Conservation (phyloP, 2,329 filamentous ascomycete genomes). For the Chaetomium strumarium region DNA sequence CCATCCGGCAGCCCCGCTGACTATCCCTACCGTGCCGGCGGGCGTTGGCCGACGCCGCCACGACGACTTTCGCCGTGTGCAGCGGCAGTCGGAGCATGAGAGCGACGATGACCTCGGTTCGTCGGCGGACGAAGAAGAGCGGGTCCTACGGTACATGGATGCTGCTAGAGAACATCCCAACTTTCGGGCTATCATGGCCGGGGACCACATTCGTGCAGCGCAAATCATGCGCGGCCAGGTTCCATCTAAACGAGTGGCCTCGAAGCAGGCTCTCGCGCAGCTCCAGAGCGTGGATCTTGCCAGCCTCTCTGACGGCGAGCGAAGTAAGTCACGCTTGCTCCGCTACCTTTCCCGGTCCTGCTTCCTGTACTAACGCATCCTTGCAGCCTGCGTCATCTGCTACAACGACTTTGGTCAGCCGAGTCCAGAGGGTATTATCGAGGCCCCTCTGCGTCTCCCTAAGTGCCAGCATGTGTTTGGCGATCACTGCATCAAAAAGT, state of each 20-base stretch:
- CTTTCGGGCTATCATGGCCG: conserved; percentile 23
- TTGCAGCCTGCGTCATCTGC: conserved; percentile 55
- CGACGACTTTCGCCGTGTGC: not conserved
- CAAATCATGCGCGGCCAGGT: conserved; percentile 43
- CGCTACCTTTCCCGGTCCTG: conserved; percentile 1
- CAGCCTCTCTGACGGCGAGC: conserved; percentile 41
- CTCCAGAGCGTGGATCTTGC: conserved; percentile 42
- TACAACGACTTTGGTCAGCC: conserved; percentile 55
- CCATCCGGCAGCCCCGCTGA: not conserved
- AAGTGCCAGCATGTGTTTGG: conserved; percentile 61
- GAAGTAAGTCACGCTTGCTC: conserved; percentile 35
- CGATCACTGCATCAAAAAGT: conserved; percentile 58
- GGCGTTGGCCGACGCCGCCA: not conserved
- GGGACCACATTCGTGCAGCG: conserved; percentile 34
- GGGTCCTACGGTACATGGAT: conserved; percentile 18
- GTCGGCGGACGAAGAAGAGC: conserved; percentile 18
- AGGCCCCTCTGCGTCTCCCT: conserved; percentile 52
- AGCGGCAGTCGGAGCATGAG: conserved; percentile 14
- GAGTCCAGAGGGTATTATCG: conserved; percentile 53
- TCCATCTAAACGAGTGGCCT: conserved; percentile 42
- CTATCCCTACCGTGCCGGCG: not conserved
- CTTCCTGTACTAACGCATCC: conserved; percentile 1
- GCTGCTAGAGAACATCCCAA: conserved; percentile 5
- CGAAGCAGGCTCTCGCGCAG: conserved; percentile 40
- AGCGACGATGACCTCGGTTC: conserved; percentile 26